phyloP scores from a whole-genome alignment of 2,329 filamentous ascomycete species.

The Didymella segeticola region DNA sequence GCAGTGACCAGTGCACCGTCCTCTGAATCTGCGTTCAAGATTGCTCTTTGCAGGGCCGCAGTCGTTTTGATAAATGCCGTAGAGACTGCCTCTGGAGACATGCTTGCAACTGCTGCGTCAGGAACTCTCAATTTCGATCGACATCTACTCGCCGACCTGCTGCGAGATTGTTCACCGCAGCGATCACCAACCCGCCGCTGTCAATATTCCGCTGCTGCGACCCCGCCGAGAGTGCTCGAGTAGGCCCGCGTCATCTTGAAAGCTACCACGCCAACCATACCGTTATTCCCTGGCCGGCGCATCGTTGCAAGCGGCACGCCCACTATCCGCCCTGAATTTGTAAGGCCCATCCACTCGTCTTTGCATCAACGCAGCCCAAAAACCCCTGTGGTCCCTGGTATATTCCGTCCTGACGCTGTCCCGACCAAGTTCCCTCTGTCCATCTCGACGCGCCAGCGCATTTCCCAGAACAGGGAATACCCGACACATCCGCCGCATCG shows the following conservation, averaged over 20 bases:
- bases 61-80: slow-evolving; percentile 21
- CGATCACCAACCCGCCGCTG: neutral
- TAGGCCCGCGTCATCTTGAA: slow-evolving; percentile 40
- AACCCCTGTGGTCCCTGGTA: slow-evolving; percentile 39
- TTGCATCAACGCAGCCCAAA: slow-evolving; percentile 22
- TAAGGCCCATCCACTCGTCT: slow-evolving; percentile 5
- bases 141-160: slow-evolving; percentile 16
- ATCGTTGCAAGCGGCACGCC: slow-evolving; percentile 20
- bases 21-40: slow-evolving; percentile 19
- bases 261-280: slow-evolving; percentile 8
- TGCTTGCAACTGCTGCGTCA: slow-evolving; percentile 8
- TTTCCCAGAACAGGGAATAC: slow-evolving; percentile 37
- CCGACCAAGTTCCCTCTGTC: slow-evolving; percentile 27
- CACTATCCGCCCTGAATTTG: slow-evolving; percentile 27
- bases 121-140: slow-evolving; percentile 9
- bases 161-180: slow-evolving; percentile 8
- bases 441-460: slow-evolving; percentile 33
- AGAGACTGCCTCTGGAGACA: slow-evolving; percentile 6
- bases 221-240: slow-evolving; percentile 25
- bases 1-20: slow-evolving; percentile 10
- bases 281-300: slow-evolving; percentile 18
- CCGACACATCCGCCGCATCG: slow-evolving; percentile 42
- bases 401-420: slow-evolving; percentile 27
- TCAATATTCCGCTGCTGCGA: slow-evolving; percentile 21
- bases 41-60: slow-evolving; percentile 16